Conservation (phyloP, 345 rosid genomes). For the Eucalyptus erythrocorys region DNA sequence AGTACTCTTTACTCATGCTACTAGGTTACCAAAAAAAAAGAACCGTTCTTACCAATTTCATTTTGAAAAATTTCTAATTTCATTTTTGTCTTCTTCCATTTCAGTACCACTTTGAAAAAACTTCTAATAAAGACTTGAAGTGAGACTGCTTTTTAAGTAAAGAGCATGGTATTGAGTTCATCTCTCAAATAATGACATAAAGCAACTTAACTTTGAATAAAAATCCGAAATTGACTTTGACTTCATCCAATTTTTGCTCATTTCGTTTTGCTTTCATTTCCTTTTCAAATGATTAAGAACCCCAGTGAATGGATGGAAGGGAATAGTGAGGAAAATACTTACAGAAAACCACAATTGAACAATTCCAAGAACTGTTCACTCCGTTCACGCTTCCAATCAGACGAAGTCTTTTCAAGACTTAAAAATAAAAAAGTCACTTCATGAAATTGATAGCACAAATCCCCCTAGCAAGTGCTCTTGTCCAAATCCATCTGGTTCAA, state of each 20-base stretch:
- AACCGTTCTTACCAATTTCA: accelerated
- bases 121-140: background rate
- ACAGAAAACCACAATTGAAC: background rate
- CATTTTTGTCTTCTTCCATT: background rate
- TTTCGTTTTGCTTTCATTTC: background rate
- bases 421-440: background rate
- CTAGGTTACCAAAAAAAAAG: background rate
- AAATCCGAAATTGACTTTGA: background rate
- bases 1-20: background rate
- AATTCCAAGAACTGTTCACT: background rate
- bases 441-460: background rate
- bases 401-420: background rate
- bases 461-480: background rate
- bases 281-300: background rate
- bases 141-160: background rate
- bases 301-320: background rate
- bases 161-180: background rate
- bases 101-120: accelerated
- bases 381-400: background rate
- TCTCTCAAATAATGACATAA: background rate
- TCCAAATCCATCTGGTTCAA: background rate
- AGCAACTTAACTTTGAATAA: background rate
- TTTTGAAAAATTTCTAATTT: background rate
- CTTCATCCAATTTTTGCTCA: background rate
- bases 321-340: background rate